Evolutionary conservation across 2,329 filamentous ascomycete genomes (phyloP), one percentile per base, ranked within the genome.

Genomic region (Rhynchosporium secalis): DNA sequence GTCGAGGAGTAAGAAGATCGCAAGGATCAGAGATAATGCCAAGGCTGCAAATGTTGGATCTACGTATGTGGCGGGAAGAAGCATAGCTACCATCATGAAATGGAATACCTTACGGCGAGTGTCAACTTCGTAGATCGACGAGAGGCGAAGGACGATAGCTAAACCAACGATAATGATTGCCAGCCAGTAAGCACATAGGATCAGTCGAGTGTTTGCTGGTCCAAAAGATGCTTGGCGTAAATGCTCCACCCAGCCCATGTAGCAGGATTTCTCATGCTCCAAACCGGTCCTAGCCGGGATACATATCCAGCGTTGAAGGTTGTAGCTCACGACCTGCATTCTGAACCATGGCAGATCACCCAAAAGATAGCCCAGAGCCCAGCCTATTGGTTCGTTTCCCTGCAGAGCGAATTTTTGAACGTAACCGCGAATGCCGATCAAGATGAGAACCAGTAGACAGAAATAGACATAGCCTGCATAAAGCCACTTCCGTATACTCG

Each of bases 41-140:
- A 99, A 80, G 1, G 90, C 86, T 56, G 88, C 87, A 75, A 91
- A 98, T 46, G 88, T 82, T 0, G 95, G 94, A 74, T 99, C 95
- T 66, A 98, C 78, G 73, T 87, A 97, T 2, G 89, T 90, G 1
- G 91, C 86, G 0, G 95, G 93, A 1, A 98, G 81, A 61, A 99
- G 88, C 91, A 99, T 97, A 61, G 87, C 86, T 7, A 98, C 94
- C 90, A 98, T 98, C 83, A 94, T 96, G 69, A 96, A 96, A 75
- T 99, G 95, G 75, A 99, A 99, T 29, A 98, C 91, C 76, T 99
- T 99, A 56, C 95, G 87, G 56, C 95, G 86, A 1, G 95, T 99
- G 76, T 99, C 95, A 52, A 99, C 94, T 76, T 97, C 93, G 68
- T 90, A 93, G 56, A 91, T 80, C 3, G 86, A 80, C 46, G 89